Evolutionary conservation across 1,284 basidiomycete species (phyloP).

Genomic region (Ganoderma multipileum): DNA sequence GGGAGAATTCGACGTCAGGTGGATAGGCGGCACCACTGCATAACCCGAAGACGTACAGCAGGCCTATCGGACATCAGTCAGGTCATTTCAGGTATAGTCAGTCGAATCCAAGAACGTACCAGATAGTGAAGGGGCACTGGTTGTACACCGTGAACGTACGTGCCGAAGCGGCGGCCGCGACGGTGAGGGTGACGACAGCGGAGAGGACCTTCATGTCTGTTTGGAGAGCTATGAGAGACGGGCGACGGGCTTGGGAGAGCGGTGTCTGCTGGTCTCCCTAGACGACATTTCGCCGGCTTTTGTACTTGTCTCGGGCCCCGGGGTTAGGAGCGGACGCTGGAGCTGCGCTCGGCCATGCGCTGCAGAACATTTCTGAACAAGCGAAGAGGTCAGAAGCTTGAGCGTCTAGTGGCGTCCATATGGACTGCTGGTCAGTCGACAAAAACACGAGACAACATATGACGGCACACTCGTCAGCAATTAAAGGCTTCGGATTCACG

Average conservation of each 20-base stretch:
- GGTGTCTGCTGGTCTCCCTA: neutral
- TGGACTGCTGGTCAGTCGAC: conserved; percentile 19
- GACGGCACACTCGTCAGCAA: neutral
- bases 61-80: conserved; percentile 33
- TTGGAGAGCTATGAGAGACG: neutral
- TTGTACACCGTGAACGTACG: conserved; percentile 28
- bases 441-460: conserved; percentile 1
- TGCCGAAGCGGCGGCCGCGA: conserved; percentile 23
- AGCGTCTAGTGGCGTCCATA: conserved; percentile 11
- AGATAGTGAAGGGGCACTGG: conserved; percentile 28
- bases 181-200: conserved; percentile 20
- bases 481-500: neutral
- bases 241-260: neutral
- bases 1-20: conserved; percentile 1
- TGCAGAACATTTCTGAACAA: conserved; percentile 6
- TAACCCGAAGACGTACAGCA: conserved; percentile 33
- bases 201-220: conserved; percentile 28
- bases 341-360: conserved; percentile 11
- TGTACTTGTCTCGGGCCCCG: neutral
- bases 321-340: neutral
- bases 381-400: conserved; percentile 10
- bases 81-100: neutral
- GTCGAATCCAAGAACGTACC: conserved; percentile 5
- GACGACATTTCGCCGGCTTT: conserved; percentile 1
- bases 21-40: neutral